A percentile compares a stretch with the other conserved stretches of the same genome.
These are phyloP conservation scores for Eucalyptus leucophloia DNA, from an alignment of 345 rosid species.

Conservation along the genomic window DNA sequence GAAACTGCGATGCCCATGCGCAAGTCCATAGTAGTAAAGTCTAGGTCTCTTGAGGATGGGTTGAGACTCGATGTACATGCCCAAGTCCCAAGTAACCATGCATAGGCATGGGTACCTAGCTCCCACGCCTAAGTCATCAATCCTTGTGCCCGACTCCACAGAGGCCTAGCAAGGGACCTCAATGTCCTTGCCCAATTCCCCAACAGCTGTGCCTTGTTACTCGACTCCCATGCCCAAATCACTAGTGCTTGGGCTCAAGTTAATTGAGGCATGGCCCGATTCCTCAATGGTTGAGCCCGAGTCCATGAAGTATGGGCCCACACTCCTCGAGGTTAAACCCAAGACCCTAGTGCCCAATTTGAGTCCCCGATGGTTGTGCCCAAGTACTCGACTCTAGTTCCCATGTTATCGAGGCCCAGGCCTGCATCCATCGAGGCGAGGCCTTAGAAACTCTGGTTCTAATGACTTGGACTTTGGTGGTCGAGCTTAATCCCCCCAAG, in stretches of 20 bases:
- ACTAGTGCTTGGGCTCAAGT: background rate
- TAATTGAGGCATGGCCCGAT: background rate
- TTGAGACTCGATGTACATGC: accelerated
- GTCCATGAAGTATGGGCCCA: background rate
- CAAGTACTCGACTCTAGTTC: background rate
- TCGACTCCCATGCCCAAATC: background rate
- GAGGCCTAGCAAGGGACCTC: background rate
- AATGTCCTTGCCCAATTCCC: background rate
- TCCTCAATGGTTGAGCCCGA: background rate
- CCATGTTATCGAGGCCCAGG: background rate
- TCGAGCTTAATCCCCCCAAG: background rate
- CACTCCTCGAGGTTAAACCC: background rate
- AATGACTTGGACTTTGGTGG: background rate
- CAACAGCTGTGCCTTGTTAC: accelerated
- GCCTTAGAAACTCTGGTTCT: background rate
- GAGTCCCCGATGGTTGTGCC: accelerated
- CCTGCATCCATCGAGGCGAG: background rate
- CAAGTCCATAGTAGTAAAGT: background rate
- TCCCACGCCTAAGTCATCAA: background rate
- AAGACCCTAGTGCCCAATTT: background rate
- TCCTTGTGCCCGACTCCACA: accelerated
- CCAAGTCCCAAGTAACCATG: background rate
- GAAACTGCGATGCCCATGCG: background rate
- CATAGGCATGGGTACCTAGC: background rate
- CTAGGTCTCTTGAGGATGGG: background rate